Evolutionary conservation across 208 protist genomes (phyloP).

Genomic region (Zelonia costaricensis): DNA sequence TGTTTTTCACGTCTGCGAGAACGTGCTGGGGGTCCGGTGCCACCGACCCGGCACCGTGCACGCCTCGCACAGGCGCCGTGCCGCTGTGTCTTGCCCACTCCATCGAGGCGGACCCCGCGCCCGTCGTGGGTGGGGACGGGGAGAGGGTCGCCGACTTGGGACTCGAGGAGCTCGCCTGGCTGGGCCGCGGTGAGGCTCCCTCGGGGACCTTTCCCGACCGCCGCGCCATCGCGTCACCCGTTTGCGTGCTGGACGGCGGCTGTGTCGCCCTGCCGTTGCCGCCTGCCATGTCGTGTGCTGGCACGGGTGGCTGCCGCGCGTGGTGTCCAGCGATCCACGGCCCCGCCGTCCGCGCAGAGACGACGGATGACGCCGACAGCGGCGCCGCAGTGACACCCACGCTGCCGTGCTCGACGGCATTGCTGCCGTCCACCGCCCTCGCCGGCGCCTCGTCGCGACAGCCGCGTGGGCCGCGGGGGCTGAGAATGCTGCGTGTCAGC

Average conservation of each 20-base stretch:
- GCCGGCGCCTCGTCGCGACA: neutral
- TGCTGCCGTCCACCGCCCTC: too few species aligned
- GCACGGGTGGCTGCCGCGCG: neutral
- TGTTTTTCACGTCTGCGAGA: constrained; percentile 24
- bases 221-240: too few species aligned
- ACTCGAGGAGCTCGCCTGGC: too few species aligned
- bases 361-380: constrained; percentile 1
- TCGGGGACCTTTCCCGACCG: too few species aligned
- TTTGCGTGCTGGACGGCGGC: neutral
- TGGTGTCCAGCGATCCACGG: constrained; percentile 2
- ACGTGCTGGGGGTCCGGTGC: neutral
- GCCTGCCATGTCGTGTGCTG: neutral
- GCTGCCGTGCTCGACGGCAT: too few species aligned
- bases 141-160: too few species aligned
- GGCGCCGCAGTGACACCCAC: neutral
- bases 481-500: neutral
- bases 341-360: constrained; percentile 1
- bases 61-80: neutral
- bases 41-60: neutral
- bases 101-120: too few species aligned
- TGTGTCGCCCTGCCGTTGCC: neutral
- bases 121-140: neutral
- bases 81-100: neutral
- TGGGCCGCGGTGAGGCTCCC: too few species aligned
- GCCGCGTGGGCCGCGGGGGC: neutral